Percentiles rank a stretch among this genome's conserved stretches.
These are phyloP conservation scores for Colletotrichum sp. DNA, from an alignment of 2,329 filamentous ascomycete species.

Conservation along the genomic window DNA sequence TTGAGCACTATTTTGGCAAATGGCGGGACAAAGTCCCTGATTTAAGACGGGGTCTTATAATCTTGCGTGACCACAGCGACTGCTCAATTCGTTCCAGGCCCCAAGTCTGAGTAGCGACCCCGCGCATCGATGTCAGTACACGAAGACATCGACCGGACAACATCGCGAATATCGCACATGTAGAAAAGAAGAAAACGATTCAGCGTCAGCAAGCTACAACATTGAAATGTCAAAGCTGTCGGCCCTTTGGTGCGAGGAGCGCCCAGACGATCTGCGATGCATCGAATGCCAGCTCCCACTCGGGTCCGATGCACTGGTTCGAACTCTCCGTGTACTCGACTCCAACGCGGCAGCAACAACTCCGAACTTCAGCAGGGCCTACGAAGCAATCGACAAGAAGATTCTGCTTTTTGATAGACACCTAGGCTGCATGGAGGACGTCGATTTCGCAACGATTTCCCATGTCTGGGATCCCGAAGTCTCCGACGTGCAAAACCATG, in stretches of 20 bases:
- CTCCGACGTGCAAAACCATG: neutral
- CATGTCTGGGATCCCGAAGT: neutral
- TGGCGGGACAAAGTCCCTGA: neutral
- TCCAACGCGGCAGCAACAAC: accelerated
- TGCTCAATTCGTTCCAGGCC: neutral
- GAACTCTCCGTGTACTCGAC: neutral
- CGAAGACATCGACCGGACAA: neutral
- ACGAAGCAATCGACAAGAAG: neutral
- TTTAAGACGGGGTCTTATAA: neutral
- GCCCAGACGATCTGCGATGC: neutral
- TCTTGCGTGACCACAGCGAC: neutral
- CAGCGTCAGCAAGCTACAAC: neutral
- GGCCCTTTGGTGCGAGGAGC: accelerated
- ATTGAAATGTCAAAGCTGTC: neutral
- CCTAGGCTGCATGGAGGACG: neutral
- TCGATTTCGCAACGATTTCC: neutral
- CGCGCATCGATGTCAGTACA: neutral
- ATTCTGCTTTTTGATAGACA: neutral
- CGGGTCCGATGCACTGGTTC: neutral
- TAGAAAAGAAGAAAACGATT: too few relatives aligned
- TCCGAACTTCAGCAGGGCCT: neutral
- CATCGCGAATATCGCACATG: neutral
- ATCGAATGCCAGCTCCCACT: neutral
- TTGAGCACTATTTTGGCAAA: neutral
- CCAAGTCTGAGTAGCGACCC: neutral